phyloP scores from a whole-genome alignment of 2,329 filamentous ascomycete genomes.

The Coleophoma eucalyptorum region DNA sequence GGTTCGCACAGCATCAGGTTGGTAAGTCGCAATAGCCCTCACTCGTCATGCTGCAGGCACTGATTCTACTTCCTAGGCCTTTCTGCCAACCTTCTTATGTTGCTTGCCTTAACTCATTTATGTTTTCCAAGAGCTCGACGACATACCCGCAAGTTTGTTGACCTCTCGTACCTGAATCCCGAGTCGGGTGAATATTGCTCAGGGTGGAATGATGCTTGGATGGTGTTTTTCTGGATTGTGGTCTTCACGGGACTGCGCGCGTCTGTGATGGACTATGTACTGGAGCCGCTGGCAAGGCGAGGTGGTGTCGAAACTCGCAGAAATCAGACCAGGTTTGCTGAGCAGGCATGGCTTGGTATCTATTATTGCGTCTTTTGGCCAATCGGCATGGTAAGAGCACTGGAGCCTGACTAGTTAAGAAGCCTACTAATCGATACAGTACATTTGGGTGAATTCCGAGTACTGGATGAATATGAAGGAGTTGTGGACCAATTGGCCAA shows the following conservation, averaged over 20 bases:
- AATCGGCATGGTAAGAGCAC: constrained; percentile 68
- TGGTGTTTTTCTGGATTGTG: constrained; percentile 75
- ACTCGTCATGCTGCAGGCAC: neutral
- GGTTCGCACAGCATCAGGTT: constrained; percentile 77
- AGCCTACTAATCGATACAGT: constrained; percentile 45
- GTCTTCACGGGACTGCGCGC: constrained; percentile 85
- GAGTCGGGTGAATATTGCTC: constrained; percentile 66
- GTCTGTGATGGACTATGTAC: constrained; percentile 79
- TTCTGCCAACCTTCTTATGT: constrained; percentile 78
- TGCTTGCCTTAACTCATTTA: constrained; percentile 77
- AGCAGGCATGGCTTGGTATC: constrained; percentile 87
- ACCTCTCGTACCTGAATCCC: constrained; percentile 77
- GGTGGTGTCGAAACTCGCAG: constrained; percentile 75
- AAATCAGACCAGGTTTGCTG: constrained; percentile 77
- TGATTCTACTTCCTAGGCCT: constrained; percentile 52
- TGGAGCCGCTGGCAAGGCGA: constrained; percentile 71
- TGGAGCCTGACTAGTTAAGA: neutral
- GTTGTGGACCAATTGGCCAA: constrained; percentile 84
- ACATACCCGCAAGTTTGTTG: constrained; percentile 84
- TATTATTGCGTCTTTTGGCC: constrained; percentile 83
- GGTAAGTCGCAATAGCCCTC: constrained; percentile 46
- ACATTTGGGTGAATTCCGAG: constrained; percentile 72
- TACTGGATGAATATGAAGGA: constrained; percentile 75
- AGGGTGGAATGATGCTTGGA: constrained; percentile 75
- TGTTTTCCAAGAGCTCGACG: constrained; percentile 76